Percentiles rank a stretch among this genome's conserved stretches.
phyloP scores from a whole-genome alignment of 768 basidiomycete genomes.

The Mycena crocata region DNA sequence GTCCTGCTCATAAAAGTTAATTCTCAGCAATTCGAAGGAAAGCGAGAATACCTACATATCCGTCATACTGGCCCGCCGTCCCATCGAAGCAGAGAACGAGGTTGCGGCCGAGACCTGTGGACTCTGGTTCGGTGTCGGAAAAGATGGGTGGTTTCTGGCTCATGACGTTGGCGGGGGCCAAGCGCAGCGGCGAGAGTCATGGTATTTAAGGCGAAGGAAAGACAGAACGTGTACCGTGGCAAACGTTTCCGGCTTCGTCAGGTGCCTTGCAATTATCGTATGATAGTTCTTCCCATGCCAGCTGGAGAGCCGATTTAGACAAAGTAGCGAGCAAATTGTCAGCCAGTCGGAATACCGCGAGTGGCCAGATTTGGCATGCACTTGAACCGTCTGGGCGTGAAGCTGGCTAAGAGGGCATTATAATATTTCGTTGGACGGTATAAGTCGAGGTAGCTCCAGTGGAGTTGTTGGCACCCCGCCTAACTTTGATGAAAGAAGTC shows the following conservation, averaged over 20 bases:
- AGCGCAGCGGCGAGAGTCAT: background rate
- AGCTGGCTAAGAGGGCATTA: too few species aligned
- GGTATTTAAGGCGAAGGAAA: conserved; percentile 6
- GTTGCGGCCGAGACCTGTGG: conserved; percentile 38
- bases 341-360: background rate
- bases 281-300: conserved; percentile 2
- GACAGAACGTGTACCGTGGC: background rate
- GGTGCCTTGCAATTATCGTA: too few species aligned
- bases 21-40: background rate
- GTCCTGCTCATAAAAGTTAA: conserved; percentile 51
- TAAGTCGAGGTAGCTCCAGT: background rate
- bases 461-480: too few species aligned
- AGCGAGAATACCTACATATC: conserved; percentile 35
- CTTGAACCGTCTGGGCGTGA: too few species aligned
- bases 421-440: too few species aligned
- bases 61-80: conserved; percentile 58
- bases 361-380: background rate
- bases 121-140: background rate
- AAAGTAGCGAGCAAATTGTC: background rate
- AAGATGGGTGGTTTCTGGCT: background rate
- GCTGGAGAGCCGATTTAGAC: background rate
- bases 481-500: too few species aligned
- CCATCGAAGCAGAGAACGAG: conserved; percentile 72
- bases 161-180: conserved; percentile 2
- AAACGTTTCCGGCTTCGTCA: background rate